Evolutionary conservation across 768 basidiomycete species (phyloP), one percentile per base, ranked within the genome.

Genomic region (Amanita fuliginea): DNA sequence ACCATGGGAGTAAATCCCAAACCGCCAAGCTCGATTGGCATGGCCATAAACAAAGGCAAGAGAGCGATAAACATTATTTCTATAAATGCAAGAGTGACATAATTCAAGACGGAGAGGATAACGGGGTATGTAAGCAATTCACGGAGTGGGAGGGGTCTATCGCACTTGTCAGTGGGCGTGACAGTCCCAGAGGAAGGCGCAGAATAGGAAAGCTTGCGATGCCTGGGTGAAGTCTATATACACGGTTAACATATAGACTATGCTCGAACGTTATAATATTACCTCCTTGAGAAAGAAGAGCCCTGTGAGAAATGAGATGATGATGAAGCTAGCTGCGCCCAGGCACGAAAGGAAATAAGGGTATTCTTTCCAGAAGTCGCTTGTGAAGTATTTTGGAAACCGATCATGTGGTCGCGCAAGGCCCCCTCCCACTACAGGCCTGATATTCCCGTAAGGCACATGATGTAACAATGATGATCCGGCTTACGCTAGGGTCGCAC

Each of bases 291-390:
- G 70, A 43, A 70, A 60, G 7, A 62, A 36, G 0, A 68, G 53
- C 0, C 68, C 61, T 13, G 72, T 47, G 3, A 65, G 35, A 42
- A 70, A 67, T 1, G 65, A 56, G 0, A 67, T 35, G 9, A 67
- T 56, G 19, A 68, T 63, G 46, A 68, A 65, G 37, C 59, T 55
- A 10, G 71, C 64, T 1, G 69, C 58, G 1, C 62, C 70, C 0
- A 72, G 46, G 54, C 83, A 87, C 2, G 86, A 78, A 36, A 89
- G 71, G 60, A 89, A 86, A 62, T 89, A 89, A 1, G 86, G 86
- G 60, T 82, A 84, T 21, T 67, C 63, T 55, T 68, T 73, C 72
- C 83, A 76, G 56, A 89, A 84, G 3, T 57, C 57, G 28, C 66
- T 70, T 18, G 67, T 51, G 47, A 89, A 89, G 3, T 74, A 44